These are phyloP conservation scores for Globisporangium nunn DNA, from an alignment of 352 stramenopile genomes.

Conservation along the genomic window DNA sequence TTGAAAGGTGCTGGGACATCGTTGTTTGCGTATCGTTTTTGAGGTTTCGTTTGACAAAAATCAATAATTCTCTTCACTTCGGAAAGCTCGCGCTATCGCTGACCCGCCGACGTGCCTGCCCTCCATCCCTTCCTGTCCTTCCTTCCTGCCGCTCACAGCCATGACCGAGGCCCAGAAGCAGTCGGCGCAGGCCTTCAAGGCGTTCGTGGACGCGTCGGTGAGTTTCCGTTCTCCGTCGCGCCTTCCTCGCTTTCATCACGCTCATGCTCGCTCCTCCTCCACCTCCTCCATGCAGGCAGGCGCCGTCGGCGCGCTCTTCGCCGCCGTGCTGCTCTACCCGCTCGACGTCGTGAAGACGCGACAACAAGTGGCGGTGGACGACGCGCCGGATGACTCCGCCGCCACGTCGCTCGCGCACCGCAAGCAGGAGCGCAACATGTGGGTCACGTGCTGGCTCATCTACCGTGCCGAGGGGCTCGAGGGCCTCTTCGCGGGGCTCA, in stretches of 20 bases:
- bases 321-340: conserved; percentile 62
- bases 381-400: conserved; percentile 17
- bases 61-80: neutral
- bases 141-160: neutral
- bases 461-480: conserved; percentile 56
- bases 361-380: conserved; percentile 44
- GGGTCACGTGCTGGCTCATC: conserved; percentile 53
- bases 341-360: conserved; percentile 77
- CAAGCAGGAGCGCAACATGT: conserved; percentile 42
- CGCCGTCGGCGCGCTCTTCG: conserved; percentile 71
- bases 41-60: neutral
- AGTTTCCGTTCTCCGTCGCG: conserved; percentile 6
- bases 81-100: neutral
- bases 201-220: conserved; percentile 74
- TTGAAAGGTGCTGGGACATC: too few relatives aligned
- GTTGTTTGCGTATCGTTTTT: conserved; percentile 10
- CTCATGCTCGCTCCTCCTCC: conserved; percentile 2
- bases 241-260: neutral
- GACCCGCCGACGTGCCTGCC: neutral
- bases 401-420: conserved; percentile 19
- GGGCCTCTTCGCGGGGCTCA: conserved; percentile 59
- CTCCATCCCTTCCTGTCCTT: neutral
- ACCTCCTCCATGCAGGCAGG: conserved; percentile 28
- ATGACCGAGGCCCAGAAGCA: conserved; percentile 23
- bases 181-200: conserved; percentile 51